Base-by-base conservation (phyloP, 2,329 filamentous ascomycete species). In the Coniochaeta sp. region DNA sequence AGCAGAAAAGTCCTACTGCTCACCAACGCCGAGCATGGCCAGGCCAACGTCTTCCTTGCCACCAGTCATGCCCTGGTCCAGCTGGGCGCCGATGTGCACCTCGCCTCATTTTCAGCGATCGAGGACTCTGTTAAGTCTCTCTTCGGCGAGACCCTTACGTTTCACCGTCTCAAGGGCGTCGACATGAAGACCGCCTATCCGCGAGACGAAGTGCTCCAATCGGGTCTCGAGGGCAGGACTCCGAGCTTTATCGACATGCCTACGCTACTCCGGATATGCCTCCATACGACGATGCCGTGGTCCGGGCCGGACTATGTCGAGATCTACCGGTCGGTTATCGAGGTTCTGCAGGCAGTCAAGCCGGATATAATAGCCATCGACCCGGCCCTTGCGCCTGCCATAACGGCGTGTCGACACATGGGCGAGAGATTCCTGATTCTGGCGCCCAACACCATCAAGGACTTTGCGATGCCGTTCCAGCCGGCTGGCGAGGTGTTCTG, bases 391-490 rank as follows among this genome's bases (percentile, higher is more conserved):
- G 40, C 47, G 28, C 57, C 57, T 6, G 57, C 38, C 38, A 50
- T 58, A 5, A 50, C 43, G 14, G 57, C 57, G 19, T 24, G n/a
- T 9, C 38, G 57, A 6, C 38, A 58, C 38, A 50, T 24, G n/a
- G 47, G 47, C 9, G 47, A 50, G 26, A 24, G 38, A 17, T 36
- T 62, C 40, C 68, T 74, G 0, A 66, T 78, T 1, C 67, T 81
- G 7, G 76, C 74, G 56, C 79, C 79, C 1, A 81, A 79, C 40
- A 70, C 77, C 47, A 64, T 76, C 70, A 68, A 78, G 65, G 71
- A 79, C 61, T 74, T 76, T 65, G 64, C 77, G 40, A 54, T 63
- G 0, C 69, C 71, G 4, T 64, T 71, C 34, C 79, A 82, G 62
- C 74, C 77, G 66, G 26, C 65, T 63, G 6, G 68, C 63, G 6